phyloP scores from a whole-genome alignment of 495 filamentous ascomycete species.

The Penicillium odoratum region DNA sequence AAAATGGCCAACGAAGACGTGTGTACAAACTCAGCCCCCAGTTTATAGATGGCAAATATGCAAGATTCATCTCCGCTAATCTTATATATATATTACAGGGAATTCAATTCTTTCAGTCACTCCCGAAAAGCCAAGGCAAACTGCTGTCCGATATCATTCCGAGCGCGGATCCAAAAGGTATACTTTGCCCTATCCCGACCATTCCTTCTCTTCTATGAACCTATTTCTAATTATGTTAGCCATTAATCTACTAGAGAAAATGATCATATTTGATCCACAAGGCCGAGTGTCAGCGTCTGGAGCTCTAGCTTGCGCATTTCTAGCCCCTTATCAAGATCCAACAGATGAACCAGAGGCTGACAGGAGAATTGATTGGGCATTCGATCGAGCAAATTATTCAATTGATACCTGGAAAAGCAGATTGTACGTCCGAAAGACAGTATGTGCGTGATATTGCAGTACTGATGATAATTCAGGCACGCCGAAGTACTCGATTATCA shows the following conservation, averaged over 20 bases:
- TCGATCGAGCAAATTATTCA: conserved; percentile 87
- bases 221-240: conserved; percentile 57
- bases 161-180: conserved; percentile 83
- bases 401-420: conserved; percentile 96
- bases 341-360: conserved; percentile 85
- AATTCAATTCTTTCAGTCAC: no score
- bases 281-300: conserved; percentile 75
- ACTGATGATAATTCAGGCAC: no score
- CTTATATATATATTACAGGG: no score
- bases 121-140: no score
- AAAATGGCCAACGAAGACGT: conserved; percentile 29
- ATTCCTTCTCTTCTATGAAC: conserved; percentile 52
- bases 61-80: no score
- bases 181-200: conserved; percentile 32
- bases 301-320: conserved; percentile 79
- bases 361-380: conserved; percentile 93
- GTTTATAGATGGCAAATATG: no score
- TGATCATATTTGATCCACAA: conserved; percentile 90
- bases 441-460: neutral
- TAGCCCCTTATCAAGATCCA: conserved; percentile 92
- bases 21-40: no score
- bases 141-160: conserved; percentile 87
- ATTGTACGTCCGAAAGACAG: conserved; percentile 60
- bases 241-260: conserved; percentile 83
- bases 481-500: no score